Evolutionary conservation across 1,284 basidiomycete genomes (phyloP).

Genomic region (Microbotryum intermedium): DNA sequence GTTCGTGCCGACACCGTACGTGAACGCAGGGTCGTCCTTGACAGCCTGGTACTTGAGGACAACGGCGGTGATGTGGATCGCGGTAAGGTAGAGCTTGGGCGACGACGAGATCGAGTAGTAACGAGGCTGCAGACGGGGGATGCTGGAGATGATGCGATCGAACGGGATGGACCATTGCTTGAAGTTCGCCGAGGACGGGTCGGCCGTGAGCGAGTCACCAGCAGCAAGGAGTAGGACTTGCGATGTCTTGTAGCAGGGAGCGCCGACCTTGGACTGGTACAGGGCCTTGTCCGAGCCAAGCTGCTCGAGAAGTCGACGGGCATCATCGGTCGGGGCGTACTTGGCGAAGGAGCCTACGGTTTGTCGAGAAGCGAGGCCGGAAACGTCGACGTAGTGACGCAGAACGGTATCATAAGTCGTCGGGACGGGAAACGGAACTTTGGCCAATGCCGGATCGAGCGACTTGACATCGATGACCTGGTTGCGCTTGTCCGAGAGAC

Average conservation of each 20-base stretch:
- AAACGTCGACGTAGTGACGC: constrained; percentile 94
- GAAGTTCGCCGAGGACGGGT: constrained; percentile 59
- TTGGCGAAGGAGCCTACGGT: constrained; percentile 77
- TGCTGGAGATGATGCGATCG: constrained; percentile 86
- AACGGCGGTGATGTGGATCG: constrained; percentile 90
- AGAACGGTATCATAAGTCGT: constrained; percentile 91
- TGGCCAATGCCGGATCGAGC: constrained; percentile 91
- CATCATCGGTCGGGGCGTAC: constrained; percentile 74
- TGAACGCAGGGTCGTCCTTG: constrained; percentile 43
- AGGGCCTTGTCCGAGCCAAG: constrained; percentile 80
- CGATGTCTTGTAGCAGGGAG: constrained; percentile 78
- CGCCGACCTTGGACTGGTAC: constrained; percentile 64
- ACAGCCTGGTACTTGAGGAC: constrained; percentile 78
- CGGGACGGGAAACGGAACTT: constrained; percentile 96
- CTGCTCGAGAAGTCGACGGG: constrained; percentile 62
- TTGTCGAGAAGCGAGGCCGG: constrained; percentile 84
- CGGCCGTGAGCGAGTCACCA: constrained; percentile 56
- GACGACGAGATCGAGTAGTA: constrained; percentile 98
- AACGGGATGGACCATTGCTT: constrained; percentile 90
- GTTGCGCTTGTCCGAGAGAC: constrained; percentile 58
- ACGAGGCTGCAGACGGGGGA: constrained; percentile 87
- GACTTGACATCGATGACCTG: constrained; percentile 84
- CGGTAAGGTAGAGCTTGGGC: constrained; percentile 77
- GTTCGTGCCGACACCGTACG: constrained; percentile 82
- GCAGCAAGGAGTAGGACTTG: constrained; percentile 84